These are phyloP conservation scores for Polytrichum commune DNA, from an alignment of 225 moss, liverwort and hornwort species.

Conservation along the genomic window DNA sequence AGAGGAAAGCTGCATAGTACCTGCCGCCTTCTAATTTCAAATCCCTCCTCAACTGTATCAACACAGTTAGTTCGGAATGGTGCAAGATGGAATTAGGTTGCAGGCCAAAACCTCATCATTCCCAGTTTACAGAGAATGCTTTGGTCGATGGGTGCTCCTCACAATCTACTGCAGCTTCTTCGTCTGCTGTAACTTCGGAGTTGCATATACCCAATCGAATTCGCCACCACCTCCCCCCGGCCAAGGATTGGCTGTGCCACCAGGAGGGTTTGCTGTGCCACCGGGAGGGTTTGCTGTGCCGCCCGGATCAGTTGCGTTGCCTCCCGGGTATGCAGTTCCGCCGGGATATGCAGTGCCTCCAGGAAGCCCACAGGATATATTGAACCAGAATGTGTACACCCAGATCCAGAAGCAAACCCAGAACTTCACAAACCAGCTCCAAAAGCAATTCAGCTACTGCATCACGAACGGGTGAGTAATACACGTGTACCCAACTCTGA, in stretches of 20 bases:
- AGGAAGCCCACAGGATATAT: not conserved
- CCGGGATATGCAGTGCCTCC: not conserved
- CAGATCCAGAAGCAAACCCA: slow-evolving; percentile 9
- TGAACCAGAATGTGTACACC: not conserved
- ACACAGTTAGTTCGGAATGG: too few relatives aligned
- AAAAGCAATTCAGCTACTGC: slow-evolving; percentile 31
- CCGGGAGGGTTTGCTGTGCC: not conserved
- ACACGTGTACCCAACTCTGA: not conserved
- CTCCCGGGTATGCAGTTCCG: not conserved
- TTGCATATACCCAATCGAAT: not conserved
- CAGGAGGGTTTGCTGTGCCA: not conserved
- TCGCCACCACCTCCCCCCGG: not conserved
- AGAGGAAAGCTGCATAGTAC: too few relatives aligned
- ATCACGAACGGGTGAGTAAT: slow-evolving; percentile 34
- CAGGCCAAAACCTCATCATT: too few relatives aligned
- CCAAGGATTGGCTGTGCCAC: not conserved
- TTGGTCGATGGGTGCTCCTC: too few relatives aligned
- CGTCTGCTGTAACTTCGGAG: too few relatives aligned
- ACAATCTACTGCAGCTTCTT: too few relatives aligned
- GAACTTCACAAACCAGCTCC: slow-evolving; percentile 24
- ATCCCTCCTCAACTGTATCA: too few relatives aligned
- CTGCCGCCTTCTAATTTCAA: too few relatives aligned
- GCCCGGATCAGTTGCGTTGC: not conserved
- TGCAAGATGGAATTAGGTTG: too few relatives aligned
- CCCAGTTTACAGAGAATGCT: too few relatives aligned